Conservation (phyloP, 208 protist species). For the Acanthamoeba quina region DNA sequence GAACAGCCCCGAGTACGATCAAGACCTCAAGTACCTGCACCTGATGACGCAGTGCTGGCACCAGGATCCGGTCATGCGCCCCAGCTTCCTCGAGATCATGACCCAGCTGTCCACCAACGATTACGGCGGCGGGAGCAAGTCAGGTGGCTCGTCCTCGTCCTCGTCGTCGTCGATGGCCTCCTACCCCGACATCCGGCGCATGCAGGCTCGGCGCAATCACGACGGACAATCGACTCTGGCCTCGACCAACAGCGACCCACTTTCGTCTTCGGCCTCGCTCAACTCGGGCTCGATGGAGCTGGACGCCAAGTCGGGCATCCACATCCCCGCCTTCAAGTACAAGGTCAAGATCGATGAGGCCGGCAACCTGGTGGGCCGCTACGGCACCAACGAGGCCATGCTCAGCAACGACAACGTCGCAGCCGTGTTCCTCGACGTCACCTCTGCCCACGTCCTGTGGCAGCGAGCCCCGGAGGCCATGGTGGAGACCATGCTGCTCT, state of each 20-base stretch:
- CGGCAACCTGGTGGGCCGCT: slow-evolving; percentile 5
- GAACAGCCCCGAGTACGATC: slow-evolving; percentile 36
- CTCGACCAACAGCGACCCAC: slow-evolving; percentile 9
- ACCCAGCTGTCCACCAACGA: slow-evolving; percentile 25
- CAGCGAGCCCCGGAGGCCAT: neutral
- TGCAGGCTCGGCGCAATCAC: neutral
- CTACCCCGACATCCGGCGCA: neutral
- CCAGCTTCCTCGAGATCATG: slow-evolving; percentile 59
- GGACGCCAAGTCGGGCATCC: neutral
- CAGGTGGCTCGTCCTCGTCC: neutral
- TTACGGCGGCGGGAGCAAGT: slow-evolving; percentile 3
- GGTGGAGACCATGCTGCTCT: slow-evolving; percentile 38
- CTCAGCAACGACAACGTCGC: neutral
- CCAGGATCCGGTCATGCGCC: slow-evolving; percentile 10
- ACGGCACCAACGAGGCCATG: neutral
- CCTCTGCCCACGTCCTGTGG: slow-evolving; percentile 31
- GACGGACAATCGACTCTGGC: neutral
- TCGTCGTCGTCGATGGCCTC: slow-evolving; percentile 33
- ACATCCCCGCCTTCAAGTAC: slow-evolving; percentile 8
- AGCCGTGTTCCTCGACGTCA: slow-evolving; percentile 29
- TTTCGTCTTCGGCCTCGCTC: neutral
- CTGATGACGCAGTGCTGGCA: slow-evolving; percentile 57
- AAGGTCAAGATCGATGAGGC: slow-evolving; percentile 16
- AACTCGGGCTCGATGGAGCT: neutral
- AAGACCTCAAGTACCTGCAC: slow-evolving; percentile 43